Conservation (phyloP, 345 rosid species). For the Trapa bicornis region DNA sequence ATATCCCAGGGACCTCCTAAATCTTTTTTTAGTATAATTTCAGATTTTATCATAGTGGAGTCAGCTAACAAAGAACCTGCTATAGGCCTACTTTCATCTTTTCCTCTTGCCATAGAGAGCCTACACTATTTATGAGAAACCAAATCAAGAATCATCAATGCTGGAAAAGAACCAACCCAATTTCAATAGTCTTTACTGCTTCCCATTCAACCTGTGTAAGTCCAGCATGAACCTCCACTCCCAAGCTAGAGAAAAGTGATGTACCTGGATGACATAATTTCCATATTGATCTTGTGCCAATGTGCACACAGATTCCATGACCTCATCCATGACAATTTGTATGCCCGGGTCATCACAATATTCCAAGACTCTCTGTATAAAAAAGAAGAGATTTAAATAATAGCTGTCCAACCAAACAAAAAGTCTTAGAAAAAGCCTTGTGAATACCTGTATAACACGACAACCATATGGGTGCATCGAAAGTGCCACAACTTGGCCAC, state of each 20-base stretch:
- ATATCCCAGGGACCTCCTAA: too few species aligned
- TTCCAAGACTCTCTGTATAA: conserved; percentile 74
- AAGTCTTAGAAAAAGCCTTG: conserved; percentile 3
- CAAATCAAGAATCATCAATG: not conserved
- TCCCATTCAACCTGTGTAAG: not conserved
- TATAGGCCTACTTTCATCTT: not conserved
- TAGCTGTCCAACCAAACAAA: not conserved
- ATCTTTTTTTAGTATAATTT: too few species aligned
- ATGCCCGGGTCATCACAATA: conserved; percentile 56
- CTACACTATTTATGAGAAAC: not conserved
- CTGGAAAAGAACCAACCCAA: not conserved
- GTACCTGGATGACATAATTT: conserved; percentile 94
- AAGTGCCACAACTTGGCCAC: conserved; percentile 74
- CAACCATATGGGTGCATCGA: conserved; percentile 98
- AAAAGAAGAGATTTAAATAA: conserved; percentile 7
- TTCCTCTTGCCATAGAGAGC: not conserved
- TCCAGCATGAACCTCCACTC: not conserved
- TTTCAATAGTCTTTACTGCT: too few species aligned
- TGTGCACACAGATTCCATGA: conserved; percentile 62
- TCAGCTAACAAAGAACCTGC: not conserved
- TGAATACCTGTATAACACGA: conserved; percentile 78
- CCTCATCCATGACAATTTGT: conserved; percentile 69
- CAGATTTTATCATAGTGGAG: too few species aligned
- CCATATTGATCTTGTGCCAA: conserved; percentile 94
- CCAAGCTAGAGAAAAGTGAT: not conserved